Conservation (phyloP, 192 early-diverging fungal species). For the Coemansia sp. region DNA sequence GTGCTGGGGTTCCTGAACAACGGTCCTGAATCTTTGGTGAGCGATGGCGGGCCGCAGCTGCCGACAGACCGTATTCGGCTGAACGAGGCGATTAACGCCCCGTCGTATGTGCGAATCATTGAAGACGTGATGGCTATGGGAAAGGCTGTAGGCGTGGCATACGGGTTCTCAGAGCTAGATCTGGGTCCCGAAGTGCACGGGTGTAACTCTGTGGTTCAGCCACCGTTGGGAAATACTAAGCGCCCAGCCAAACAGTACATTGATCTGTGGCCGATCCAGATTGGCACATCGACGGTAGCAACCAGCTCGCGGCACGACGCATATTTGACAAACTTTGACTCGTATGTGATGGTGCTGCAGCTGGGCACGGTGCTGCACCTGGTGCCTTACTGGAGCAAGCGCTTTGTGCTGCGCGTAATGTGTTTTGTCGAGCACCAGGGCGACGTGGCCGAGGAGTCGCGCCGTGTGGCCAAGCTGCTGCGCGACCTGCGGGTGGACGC, state of each 20-base stretch:
- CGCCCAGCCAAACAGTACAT: constrained; percentile 54
- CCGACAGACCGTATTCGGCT: constrained; percentile 60
- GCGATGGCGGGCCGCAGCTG: constrained; percentile 15
- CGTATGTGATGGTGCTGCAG: constrained; percentile 74
- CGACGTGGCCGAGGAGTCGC: constrained; percentile 63
- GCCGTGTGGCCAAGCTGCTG: constrained; percentile 57
- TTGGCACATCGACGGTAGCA: constrained; percentile 30
- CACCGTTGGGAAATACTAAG: neutral
- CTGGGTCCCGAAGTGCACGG: constrained; percentile 3
- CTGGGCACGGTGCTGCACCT: constrained; percentile 71
- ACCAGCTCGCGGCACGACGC: constrained; percentile 21
- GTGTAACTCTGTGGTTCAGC: constrained; percentile 6
- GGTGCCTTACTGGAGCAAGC: constrained; percentile 67
- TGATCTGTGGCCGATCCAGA: constrained; percentile 75
- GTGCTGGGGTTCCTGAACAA: constrained; percentile 61
- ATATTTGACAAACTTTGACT: constrained; percentile 62
- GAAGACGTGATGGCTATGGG: constrained; percentile 66
- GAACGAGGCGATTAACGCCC: constrained; percentile 58
- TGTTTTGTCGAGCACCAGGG: constrained; percentile 68
- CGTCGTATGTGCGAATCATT: constrained; percentile 69
- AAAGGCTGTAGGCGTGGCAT: constrained; percentile 68
- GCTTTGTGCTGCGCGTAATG: constrained; percentile 62
- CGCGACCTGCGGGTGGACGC: constrained; percentile 64
- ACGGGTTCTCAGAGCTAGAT: constrained; percentile 61
- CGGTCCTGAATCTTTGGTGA: neutral